Evolutionary conservation across 805 yeast species (phyloP), one percentile per base, ranked within the genome.

Genomic region (Yamadazyma philogaea): DNA sequence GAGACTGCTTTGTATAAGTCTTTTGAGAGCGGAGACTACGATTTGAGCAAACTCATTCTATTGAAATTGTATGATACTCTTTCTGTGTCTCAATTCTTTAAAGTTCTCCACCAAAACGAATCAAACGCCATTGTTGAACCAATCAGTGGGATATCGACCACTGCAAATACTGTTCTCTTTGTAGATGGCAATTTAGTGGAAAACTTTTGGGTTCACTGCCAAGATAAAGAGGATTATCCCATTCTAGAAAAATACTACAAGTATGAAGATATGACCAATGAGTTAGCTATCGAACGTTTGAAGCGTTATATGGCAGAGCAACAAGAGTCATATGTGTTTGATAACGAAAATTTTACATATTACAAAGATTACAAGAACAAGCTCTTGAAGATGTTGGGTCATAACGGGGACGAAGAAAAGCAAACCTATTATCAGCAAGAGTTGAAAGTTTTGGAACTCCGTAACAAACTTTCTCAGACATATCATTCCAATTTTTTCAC

Each of bases 1-100:
- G 84, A 78, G 43, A 57, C 77, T 34, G 96, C 96, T 0, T 59
- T 89, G 30, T 58, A 73, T 34, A 85, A 83, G 51, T 77, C 91
- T 0, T 75, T 83, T 34, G 80, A 77, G 46, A 72, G 79, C 28
- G 74, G 79, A 14, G 77, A 81, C 51, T 74, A 73, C 33, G 88
- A 83, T 55, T 65, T 87, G 28, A 72, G 83, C 6, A 63, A 73
- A 35, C 74, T 76, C 42, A 79, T 84, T 0, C 56, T 91, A 35
- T 56, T 80, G 14, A 68, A 72, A 19, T 64, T 90, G 19, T 69
- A 72, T 41, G 68, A 76, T 32, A 76, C 77, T 30, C 59, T 85
- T 6, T 70, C 87, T 0, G 54, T 72, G 2, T 80, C 93, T 0
- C 84, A 82, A 38, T 82, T 91, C 47, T 84, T 84, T 61, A 79